phyloP scores from a whole-genome alignment of 2,329 filamentous ascomycete genomes.

The Colletotrichum sp. region DNA sequence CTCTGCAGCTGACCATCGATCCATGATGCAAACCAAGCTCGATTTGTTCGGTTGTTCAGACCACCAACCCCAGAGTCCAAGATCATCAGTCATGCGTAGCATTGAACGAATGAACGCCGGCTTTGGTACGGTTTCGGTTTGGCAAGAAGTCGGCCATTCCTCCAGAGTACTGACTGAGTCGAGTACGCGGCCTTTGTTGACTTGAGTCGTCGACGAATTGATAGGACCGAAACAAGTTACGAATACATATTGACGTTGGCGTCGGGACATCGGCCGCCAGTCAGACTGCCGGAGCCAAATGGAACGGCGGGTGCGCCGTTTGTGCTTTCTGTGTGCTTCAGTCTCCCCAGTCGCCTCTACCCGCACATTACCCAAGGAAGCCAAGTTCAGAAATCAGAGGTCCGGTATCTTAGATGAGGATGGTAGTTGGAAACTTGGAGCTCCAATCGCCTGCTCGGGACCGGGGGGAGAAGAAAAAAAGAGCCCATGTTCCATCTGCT shows the following conservation, averaged over 20 bases:
- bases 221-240: neutral
- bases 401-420: too few species aligned
- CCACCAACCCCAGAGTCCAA: neutral
- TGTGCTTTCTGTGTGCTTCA: neutral
- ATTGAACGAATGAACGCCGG: neutral
- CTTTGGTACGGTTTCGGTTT: neutral
- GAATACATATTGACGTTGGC: neutral
- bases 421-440: neutral
- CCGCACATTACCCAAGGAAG: neutral
- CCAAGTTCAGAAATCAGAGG: too few species aligned
- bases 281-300: neutral
- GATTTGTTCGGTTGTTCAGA: neutral
- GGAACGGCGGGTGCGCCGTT: neutral
- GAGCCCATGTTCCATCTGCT: slow-evolving; percentile 9
- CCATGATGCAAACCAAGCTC: neutral
- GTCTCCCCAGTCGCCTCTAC: neutral
- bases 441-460: neutral
- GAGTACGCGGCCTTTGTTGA: neutral
- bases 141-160: neutral
- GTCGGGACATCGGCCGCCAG: neutral
- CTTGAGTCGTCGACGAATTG: neutral
- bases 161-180: neutral
- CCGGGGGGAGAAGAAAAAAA: too few species aligned
- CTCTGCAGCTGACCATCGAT: neutral
- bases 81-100: neutral